phyloP scores from a whole-genome alignment of 805 yeast species.

The Grigorovia jiainica region DNA sequence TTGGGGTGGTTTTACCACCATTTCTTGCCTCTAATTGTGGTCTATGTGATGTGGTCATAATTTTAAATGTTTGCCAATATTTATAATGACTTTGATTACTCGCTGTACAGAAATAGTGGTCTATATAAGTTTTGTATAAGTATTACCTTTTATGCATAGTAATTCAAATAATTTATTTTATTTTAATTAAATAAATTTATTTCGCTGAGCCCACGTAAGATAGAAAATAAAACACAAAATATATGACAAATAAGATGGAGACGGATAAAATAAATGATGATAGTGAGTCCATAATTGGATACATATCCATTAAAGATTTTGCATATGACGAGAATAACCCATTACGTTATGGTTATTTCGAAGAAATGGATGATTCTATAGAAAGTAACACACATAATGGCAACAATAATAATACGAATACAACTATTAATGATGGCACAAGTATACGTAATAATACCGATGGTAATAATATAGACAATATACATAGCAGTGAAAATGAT shows the following conservation, averaged over 20 bases:
- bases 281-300: slow-evolving; percentile 14
- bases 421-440: slow-evolving; percentile 6
- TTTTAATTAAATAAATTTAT: too few species aligned
- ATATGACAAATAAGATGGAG: background rate
- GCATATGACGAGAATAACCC: slow-evolving; percentile 69
- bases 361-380: slow-evolving; percentile 15
- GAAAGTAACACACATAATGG: slow-evolving; percentile 10
- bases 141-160: too few species aligned
- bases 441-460: slow-evolving; percentile 15
- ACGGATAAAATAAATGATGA: slow-evolving; percentile 1
- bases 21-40: slow-evolving; percentile 63
- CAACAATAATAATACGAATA: background rate
- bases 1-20: slow-evolving; percentile 34
- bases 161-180: too few species aligned
- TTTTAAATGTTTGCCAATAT: too few species aligned
- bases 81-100: too few species aligned
- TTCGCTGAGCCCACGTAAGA: background rate
- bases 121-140: too few species aligned
- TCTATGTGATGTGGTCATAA: slow-evolving; percentile 64
- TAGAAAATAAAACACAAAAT: background rate
- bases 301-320: slow-evolving; percentile 62
- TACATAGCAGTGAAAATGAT: slow-evolving; percentile 4
- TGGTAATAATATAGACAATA: background rate
- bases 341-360: slow-evolving; percentile 52
- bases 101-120: too few species aligned